phyloP scores from a whole-genome alignment of 2,329 filamentous ascomycete genomes.

The Fusarium fracticaudum region DNA sequence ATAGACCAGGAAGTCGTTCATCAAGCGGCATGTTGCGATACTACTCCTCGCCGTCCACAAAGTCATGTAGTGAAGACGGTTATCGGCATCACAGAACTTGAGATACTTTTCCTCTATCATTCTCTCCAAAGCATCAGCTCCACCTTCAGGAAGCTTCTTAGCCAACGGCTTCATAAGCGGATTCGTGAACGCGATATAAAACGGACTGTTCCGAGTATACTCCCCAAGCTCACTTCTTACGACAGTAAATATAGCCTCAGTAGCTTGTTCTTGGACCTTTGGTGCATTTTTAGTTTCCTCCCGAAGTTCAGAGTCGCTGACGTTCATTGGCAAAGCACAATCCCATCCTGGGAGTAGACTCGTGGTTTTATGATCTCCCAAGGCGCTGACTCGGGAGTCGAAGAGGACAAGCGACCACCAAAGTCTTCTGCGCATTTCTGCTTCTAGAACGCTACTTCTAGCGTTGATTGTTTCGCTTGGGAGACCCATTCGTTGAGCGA shows the following conservation, averaged over 20 bases:
- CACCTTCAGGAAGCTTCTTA: constrained; percentile 29
- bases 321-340: constrained; percentile 54
- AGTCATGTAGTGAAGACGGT: constrained; percentile 54
- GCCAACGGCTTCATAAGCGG: constrained; percentile 45
- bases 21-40: constrained; percentile 59
- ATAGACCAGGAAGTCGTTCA: constrained; percentile 56
- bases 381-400: constrained; percentile 65
- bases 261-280: constrained; percentile 41
- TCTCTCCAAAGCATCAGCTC: constrained; percentile 47
- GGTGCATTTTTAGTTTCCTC: constrained; percentile 52
- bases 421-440: constrained; percentile 67
- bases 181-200: constrained; percentile 49
- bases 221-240: constrained; percentile 54
- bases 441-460: constrained; percentile 54
- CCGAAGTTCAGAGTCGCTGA: constrained; percentile 58
- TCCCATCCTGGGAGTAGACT: constrained; percentile 52
- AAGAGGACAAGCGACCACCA: constrained; percentile 70
- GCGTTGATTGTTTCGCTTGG: constrained; percentile 55
- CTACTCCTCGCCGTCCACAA: constrained; percentile 51
- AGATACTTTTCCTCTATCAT: constrained; percentile 59
- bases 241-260: constrained; percentile 55
- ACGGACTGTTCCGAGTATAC: constrained; percentile 47
- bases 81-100: constrained; percentile 49
- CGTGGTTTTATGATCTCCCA: constrained; percentile 51
- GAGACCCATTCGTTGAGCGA: constrained; percentile 66